Base-by-base conservation (phyloP, 2,329 filamentous ascomycete genomes). In the Alternaria sp. region DNA sequence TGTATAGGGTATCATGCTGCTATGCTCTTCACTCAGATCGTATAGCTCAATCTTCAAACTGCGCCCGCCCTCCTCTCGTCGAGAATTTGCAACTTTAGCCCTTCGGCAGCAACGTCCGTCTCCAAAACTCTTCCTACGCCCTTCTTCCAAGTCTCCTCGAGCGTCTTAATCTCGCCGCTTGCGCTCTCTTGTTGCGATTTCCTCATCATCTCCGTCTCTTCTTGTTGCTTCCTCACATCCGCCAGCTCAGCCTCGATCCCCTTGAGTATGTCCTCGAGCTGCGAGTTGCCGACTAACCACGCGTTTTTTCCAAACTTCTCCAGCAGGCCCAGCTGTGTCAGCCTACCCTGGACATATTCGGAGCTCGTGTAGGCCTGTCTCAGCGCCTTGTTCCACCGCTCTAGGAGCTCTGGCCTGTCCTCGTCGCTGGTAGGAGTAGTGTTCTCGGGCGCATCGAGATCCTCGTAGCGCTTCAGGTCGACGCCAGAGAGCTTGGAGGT, bases 241-340 rank as follows among this genome's bases (percentile, higher is more conserved):
- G 87, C 88, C 49, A 98, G 82, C 70, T 97, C 92, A 42, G 82
- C 82, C 82, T 98, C 94, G 26, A 96, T 72, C 11, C 77, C 77
- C 50, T 84, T 83, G 51, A 96, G 78, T 40, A 92, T 85, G 41
- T 86, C 86, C 79, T 97, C 94, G 21, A 93, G 78, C 66, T 91
- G 87, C 68, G 89, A 86, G 77, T 99, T 99, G 5, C 87, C 87
- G 8, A 96, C 85, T 54, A 99, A 83, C 94, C 95, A 98, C 9
- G 92, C 90, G 77, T 97, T 97, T 79, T 92, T 92, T 66, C 94
- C 95, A 77, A 89, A 89, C 50, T 84, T 84, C 70, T 95, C 91
- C 21, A 97, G 85, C n/a, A 97, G 83, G 1, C 83, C 80, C 17
- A 97, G 85, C 77, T 89, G 87, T 41, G 84, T 82, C 50, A 84